Percentiles rank a stretch among this genome's conserved stretches.
Conservation (phyloP, 345 rosid species). For the Populus ilicifolia region DNA sequence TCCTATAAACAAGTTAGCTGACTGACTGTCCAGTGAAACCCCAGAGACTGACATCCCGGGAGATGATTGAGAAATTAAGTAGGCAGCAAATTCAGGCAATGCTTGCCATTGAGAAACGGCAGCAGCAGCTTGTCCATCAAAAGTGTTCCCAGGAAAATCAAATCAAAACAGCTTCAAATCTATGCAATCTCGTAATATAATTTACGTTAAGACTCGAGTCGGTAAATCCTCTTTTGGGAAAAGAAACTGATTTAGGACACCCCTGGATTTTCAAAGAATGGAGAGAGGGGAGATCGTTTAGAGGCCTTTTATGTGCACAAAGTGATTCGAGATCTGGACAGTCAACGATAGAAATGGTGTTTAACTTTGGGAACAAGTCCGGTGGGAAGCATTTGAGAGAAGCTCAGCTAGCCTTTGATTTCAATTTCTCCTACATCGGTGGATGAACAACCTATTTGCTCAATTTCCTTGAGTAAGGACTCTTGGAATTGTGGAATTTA, state of each 20-base stretch:
- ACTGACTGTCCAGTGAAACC: constrained; percentile 38
- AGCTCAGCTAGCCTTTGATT: not conserved
- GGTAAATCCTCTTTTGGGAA: not conserved
- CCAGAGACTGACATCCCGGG: constrained; percentile 83
- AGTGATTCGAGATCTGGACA: constrained; percentile 3
- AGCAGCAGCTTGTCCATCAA: constrained; percentile 58
- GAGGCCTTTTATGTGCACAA: not conserved
- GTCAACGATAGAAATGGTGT: not conserved
- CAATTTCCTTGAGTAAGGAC: not conserved
- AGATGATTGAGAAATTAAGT: constrained; percentile 84
- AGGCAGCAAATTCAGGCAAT: constrained; percentile 97
- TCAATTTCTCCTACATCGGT: not conserved
- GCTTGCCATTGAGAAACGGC: constrained; percentile 88
- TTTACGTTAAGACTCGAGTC: not conserved
- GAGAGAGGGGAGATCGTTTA: not conserved
- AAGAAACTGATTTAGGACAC: not conserved
- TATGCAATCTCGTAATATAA: not conserved
- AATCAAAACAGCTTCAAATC: constrained; percentile 6
- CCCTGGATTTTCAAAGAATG: not conserved
- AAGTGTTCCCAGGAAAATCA: constrained; percentile 43
- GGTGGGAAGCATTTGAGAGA: constrained; percentile 6
- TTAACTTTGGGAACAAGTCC: not conserved
- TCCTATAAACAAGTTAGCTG: constrained; percentile 32
- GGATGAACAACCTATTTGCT: not conserved
- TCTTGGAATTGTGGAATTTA: too few relatives aligned